Conservation (phyloP, 139 green algal species). For the Chlamydomonas sphaeroides region DNA sequence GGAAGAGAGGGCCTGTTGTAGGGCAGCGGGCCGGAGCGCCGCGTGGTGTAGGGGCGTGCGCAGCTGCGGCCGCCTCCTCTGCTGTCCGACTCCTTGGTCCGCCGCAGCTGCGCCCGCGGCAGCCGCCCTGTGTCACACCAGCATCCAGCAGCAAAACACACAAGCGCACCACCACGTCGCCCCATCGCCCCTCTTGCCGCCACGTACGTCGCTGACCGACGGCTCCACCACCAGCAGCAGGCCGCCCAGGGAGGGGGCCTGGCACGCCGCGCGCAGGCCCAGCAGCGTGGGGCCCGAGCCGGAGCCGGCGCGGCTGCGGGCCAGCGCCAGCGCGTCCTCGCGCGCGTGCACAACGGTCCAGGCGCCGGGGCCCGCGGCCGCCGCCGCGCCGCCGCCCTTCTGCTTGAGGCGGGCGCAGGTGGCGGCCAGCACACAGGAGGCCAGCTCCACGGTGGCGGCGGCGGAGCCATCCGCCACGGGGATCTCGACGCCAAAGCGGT, state of each 20-base stretch:
- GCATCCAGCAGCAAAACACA: too few species aligned
- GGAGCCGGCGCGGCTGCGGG: not conserved
- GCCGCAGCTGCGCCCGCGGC: too few species aligned
- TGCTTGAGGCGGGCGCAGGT: not conserved
- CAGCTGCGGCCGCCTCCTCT: too few species aligned
- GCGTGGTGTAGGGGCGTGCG: too few species aligned
- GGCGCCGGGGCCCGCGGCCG: not conserved
- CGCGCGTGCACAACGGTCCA: slow-evolving; percentile 41
- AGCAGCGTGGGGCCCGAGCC: not conserved
- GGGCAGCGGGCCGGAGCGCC: too few species aligned
- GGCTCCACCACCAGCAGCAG: slow-evolving; percentile 56
- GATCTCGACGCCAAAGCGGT: slow-evolving; percentile 55
- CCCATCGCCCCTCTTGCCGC: not conserved
- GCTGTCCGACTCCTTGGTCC: too few species aligned
- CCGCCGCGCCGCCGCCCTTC: not conserved
- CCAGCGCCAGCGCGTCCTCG: slow-evolving; percentile 28
- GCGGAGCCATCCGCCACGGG: slow-evolving; percentile 41
- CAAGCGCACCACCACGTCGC: too few species aligned
- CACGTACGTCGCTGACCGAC: slow-evolving; percentile 46
- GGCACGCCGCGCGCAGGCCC: slow-evolving; percentile 49
- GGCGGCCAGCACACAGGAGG: slow-evolving; percentile 1
- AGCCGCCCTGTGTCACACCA: too few species aligned
- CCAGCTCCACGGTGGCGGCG: slow-evolving; percentile 15
- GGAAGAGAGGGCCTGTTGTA: too few species aligned
- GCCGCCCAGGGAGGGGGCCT: slow-evolving; percentile 24